A percentile compares a stretch with the other conserved stretches of the same genome.
Conservation (phyloP, 345 rosid species). For the Kandelia obovata region DNA sequence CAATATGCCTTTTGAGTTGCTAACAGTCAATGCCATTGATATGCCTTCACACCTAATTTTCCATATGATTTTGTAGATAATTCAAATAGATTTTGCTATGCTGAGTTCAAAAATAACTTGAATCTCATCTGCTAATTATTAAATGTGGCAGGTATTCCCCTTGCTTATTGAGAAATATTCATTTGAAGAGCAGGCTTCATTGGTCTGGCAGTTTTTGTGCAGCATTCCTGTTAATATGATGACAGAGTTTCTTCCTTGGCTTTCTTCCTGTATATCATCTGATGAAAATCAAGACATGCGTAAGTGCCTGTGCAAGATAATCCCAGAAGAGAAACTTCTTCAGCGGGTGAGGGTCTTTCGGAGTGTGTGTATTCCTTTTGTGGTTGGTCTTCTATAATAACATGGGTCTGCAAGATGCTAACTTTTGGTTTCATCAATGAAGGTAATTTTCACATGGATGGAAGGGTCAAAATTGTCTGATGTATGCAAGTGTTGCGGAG, state of each 20-base stretch:
- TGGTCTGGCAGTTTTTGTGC: conserved; percentile 85
- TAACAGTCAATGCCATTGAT: conserved; percentile 1
- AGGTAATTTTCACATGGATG: conserved; percentile 58
- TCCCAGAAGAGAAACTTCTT: conserved; percentile 61
- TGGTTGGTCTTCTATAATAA: neutral
- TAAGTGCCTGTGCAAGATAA: conserved; percentile 59
- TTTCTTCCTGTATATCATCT: conserved; percentile 65
- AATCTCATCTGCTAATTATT: conserved; percentile 20
- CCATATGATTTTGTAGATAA: neutral
- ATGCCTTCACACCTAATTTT: neutral
- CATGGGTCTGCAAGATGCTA: conserved; percentile 8
- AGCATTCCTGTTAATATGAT: conserved; percentile 81
- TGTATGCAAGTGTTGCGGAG: conserved; percentile 24
- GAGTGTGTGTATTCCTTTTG: neutral
- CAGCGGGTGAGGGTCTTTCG: conserved; percentile 47
- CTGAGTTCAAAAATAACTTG: conserved; percentile 7
- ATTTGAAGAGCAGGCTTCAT: conserved; percentile 68
- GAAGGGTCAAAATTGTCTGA: conserved; percentile 35
- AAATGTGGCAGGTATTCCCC: conserved; percentile 57
- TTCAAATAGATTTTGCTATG: conserved; percentile 3
- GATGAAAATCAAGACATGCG: conserved; percentile 58
- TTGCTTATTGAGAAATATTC: conserved; percentile 71
- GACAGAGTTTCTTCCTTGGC: conserved; percentile 79
- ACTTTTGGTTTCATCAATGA: conserved; percentile 27
- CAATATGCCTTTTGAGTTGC: conserved; percentile 4